Conservation (phyloP, 2,329 filamentous ascomycete species). For the Aspergillus tubingensis region DNA sequence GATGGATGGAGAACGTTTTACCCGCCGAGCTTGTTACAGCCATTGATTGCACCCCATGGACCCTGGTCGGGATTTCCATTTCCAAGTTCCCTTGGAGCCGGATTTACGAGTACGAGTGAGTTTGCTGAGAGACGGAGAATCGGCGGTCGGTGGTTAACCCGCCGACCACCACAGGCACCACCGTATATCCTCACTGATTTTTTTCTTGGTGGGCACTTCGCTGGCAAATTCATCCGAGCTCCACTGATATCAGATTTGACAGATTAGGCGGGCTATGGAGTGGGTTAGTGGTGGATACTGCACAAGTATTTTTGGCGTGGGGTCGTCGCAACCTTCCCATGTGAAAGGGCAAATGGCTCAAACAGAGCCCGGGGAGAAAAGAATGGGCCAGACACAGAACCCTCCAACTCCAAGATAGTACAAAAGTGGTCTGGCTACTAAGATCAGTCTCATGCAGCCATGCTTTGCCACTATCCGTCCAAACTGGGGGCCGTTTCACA, state of each 20-base stretch:
- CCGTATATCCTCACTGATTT: background rate
- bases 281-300: background rate
- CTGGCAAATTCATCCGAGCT: background rate
- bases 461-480: background rate
- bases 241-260: constrained; percentile 5
- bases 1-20: background rate
- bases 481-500: background rate
- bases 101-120: background rate
- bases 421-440: no score
- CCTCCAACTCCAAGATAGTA: no score
- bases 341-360: background rate
- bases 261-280: background rate
- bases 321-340: background rate
- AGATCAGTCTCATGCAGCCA: background rate
- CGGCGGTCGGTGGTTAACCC: background rate
- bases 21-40: background rate
- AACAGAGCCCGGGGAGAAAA: background rate
- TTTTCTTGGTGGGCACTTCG: background rate
- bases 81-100: background rate
- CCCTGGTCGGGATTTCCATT: background rate
- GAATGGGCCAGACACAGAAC: no score
- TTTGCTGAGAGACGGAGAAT: background rate
- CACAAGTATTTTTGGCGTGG: background rate
- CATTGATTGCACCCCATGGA: background rate
- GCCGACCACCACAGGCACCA: background rate